A percentile compares a stretch with the other conserved stretches of the same genome.
phyloP scores from a whole-genome alignment of 352 stramenopile genomes.

The Phytopythium boreale region DNA sequence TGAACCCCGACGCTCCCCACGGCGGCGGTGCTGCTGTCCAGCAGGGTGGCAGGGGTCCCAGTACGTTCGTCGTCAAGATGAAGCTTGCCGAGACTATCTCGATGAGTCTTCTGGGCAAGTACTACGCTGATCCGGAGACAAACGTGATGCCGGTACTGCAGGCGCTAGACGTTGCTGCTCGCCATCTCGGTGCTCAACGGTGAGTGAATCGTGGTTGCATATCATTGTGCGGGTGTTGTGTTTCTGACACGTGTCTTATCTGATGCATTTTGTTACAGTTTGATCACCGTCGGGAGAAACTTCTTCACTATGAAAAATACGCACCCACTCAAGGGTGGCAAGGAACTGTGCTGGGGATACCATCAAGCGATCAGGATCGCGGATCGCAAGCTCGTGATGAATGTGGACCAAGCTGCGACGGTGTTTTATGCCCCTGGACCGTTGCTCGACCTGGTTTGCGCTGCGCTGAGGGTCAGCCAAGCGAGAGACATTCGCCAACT shows the following conservation, averaged over 20 bases:
- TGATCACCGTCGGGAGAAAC: conserved; percentile 65
- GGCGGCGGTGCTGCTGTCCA: background rate
- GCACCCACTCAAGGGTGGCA: conserved; percentile 48
- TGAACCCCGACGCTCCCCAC: conserved; percentile 41
- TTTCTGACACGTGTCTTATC: background rate
- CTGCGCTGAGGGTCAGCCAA: conserved; percentile 29
- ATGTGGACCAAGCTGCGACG: conserved; percentile 68
- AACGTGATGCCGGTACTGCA: conserved; percentile 66
- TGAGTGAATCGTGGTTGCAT: background rate
- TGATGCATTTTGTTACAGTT: conserved; percentile 30
- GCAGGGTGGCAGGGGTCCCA: conserved; percentile 3
- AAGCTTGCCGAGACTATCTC: conserved; percentile 61
- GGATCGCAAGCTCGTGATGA: conserved; percentile 58
- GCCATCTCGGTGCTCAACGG: conserved; percentile 46
- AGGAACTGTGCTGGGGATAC: conserved; percentile 73
- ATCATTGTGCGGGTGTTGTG: background rate
- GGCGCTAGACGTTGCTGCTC: conserved; percentile 68
- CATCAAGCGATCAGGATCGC: conserved; percentile 61
- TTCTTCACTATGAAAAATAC: conserved; percentile 72
- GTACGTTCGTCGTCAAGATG: conserved; percentile 60
- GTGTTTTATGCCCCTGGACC: conserved; percentile 63
- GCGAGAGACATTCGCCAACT: conserved; percentile 35
- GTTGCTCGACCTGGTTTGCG: conserved; percentile 48
- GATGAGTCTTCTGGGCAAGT: conserved; percentile 37
- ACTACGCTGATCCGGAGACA: conserved; percentile 51